These are phyloP conservation scores for Acer saccharum DNA, from an alignment of 345 rosid species.

Conservation along the genomic window DNA sequence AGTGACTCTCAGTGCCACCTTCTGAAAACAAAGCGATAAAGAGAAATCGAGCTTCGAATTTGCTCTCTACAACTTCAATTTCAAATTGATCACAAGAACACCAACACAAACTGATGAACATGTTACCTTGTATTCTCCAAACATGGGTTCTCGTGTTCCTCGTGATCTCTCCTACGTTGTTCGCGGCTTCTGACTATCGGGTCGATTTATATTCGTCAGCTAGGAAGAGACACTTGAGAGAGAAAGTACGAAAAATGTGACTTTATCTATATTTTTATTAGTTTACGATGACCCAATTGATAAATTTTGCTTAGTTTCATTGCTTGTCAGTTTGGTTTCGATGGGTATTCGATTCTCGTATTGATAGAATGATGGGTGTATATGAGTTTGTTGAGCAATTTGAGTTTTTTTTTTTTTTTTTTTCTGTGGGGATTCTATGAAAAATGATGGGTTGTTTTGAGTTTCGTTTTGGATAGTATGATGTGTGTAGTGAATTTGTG, in stretches of 20 bases:
- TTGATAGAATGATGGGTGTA: constrained; percentile 4
- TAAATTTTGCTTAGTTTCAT: background rate
- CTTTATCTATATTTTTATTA: constrained; percentile 1
- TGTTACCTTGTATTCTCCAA: constrained; percentile 26
- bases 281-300: background rate
- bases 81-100: background rate
- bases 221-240: constrained; percentile 70
- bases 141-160: constrained; percentile 49
- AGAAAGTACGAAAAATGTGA: constrained; percentile 84
- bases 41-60: background rate
- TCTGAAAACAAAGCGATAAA: background rate
- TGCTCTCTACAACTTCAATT: background rate
- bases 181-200: constrained; percentile 13
- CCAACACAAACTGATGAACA: background rate
- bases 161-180: constrained; percentile 35
- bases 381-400: background rate
- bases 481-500: background rate
- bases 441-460: background rate
- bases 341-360: constrained; percentile 1
- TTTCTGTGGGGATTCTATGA: background rate
- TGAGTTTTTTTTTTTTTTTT: background rate
- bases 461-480: background rate
- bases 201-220: constrained; percentile 51
- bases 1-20: background rate
- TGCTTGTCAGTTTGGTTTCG: background rate